A percentile compares a stretch with the other conserved stretches of the same genome.
These are phyloP conservation scores for Pythium aristosporum DNA, from an alignment of 352 stramenopile genomes.

Conservation along the genomic window DNA sequence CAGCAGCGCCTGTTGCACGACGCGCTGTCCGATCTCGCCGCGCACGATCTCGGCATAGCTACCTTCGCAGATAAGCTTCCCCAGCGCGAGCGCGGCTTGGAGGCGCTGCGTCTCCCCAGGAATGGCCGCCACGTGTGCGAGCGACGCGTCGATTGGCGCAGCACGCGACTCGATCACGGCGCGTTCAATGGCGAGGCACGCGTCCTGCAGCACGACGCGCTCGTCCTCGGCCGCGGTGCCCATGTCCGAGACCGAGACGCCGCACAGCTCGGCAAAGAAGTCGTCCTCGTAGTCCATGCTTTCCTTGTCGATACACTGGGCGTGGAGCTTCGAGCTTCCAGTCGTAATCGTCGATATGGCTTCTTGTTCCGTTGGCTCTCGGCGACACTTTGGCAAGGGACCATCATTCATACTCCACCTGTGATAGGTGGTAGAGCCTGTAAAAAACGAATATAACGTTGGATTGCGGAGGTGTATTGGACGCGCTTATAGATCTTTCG, in stretches of 20 bases:
- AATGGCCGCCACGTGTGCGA: constrained; percentile 5
- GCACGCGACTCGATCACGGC: constrained; percentile 57
- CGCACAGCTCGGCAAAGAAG: constrained; percentile 60
- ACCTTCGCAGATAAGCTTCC: constrained; percentile 55
- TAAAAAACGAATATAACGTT: constrained; percentile 12
- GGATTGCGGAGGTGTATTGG: constrained; percentile 4
- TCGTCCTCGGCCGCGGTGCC: constrained; percentile 36
- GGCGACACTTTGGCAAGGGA: constrained; percentile 10
- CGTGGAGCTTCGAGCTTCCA: neutral
- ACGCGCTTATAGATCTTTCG: constrained; percentile 17
- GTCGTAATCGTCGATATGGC: too few relatives aligned
- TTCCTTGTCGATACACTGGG: neutral
- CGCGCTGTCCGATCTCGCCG: constrained; percentile 30
- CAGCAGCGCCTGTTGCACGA: constrained; percentile 31
- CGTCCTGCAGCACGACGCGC: constrained; percentile 37
- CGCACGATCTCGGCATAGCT: constrained; percentile 62
- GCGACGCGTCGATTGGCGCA: constrained; percentile 27
- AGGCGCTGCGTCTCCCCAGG: constrained; percentile 6
- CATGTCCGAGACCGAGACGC: constrained; percentile 47
- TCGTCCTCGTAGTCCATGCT: constrained; percentile 52
- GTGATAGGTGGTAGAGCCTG: constrained; percentile 4
- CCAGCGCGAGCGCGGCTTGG: constrained; percentile 39
- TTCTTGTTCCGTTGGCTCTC: constrained; percentile 21
- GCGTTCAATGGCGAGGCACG: constrained; percentile 46
- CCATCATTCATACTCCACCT: constrained; percentile 24